Base-by-base conservation (phyloP, 345 rosid species). In the Arabis alpina region DNA sequence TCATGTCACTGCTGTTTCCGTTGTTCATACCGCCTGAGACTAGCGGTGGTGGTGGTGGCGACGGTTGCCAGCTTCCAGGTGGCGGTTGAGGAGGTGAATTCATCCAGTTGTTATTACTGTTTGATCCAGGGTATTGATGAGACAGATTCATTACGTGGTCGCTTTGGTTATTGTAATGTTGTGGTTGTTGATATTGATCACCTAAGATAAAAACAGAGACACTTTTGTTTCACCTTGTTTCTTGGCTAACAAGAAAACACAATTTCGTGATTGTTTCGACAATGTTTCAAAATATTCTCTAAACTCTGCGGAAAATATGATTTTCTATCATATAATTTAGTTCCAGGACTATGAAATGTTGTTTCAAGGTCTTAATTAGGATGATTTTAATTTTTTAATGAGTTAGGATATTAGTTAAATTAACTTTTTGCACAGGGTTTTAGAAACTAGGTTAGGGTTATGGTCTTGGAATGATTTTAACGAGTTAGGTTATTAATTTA, bases 1-100 rank as follows among this genome's bases (percentile, higher is more conserved):
- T 89, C 86, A 82, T 59, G 54, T 90, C 91, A 12, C 83, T 61
- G 63, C 87, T 80, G 75, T 60, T 54, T 11, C 69, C 44, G 25
- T 55, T 54, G 59, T 75, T 54, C 8, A 76, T 1, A 23, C 72
- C 75, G 8, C 76, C 72, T 44, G 79, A 71, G 48, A 64, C 66
- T 0, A 1, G 66, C n/a, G 81, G 68, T 8, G 83, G 73, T 48
- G 82, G 76, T 6, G 85, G 73, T 13, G 70, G 75, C 6, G 75
- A 45, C 0, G 68, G 64, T 54, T 45, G 72, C 87, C 88, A 79
- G 6, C 49, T 69, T 68, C 80, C 85, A 5, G 86, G 78, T 14
- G 86, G 73, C 8, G 70, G 72, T 15, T 80, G 61, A 13, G 86
- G 75, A 11, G 64, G 70, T 14, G 82, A 43, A 10, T 64, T 64